These are phyloP conservation scores for Hypoxylon fragiforme DNA, from an alignment of 495 filamentous ascomycete species.

Conservation along the genomic window DNA sequence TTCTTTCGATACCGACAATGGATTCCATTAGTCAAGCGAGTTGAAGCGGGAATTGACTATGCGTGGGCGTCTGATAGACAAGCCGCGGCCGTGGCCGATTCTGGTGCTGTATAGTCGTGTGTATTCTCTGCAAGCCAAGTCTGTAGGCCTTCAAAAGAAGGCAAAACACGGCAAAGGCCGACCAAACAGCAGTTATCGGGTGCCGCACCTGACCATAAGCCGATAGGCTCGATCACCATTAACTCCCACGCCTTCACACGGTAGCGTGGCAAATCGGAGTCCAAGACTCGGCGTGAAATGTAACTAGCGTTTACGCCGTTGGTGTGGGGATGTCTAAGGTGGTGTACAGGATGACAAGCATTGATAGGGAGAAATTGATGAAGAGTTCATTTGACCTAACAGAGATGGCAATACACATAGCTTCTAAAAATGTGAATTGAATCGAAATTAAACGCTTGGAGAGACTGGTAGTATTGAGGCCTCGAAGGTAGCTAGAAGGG, in stretches of 20 bases:
- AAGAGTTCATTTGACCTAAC: constrained; percentile 11
- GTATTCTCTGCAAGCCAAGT: constrained; percentile 27
- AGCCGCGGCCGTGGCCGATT: constrained; percentile 2
- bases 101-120: constrained; percentile 1
- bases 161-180: constrained; percentile 22
- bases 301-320: constrained; percentile 19
- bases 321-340: constrained; percentile 13
- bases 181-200: constrained; percentile 32
- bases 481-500: background rate
- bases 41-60: background rate
- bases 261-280: constrained; percentile 25
- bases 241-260: constrained; percentile 15
- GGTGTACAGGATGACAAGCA: too few species aligned
- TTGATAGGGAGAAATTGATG: background rate
- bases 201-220: constrained; percentile 28
- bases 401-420: background rate
- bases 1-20: constrained; percentile 24
- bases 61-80: constrained; percentile 18
- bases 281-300: constrained; percentile 10
- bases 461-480: background rate
- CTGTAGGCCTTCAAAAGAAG: constrained; percentile 24
- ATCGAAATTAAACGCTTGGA: background rate
- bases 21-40: constrained; percentile 30
- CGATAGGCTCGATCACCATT: constrained; percentile 19
- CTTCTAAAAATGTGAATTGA: background rate